These are phyloP conservation scores for Asterophora lycoperdoides DNA, from an alignment of 768 basidiomycete genomes.

Conservation along the genomic window DNA sequence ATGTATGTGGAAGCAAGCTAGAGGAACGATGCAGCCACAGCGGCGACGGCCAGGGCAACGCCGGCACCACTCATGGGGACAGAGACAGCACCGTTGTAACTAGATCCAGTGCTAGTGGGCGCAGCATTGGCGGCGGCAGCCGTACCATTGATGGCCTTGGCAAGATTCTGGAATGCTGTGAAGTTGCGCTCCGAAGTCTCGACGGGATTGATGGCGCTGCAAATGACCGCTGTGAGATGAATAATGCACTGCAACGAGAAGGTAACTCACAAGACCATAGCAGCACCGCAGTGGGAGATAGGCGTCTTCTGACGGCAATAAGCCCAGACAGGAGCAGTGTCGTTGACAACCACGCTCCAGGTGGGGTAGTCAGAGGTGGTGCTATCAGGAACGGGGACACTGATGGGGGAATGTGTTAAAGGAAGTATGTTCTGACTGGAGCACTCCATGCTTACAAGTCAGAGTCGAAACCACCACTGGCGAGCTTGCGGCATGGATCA, in stretches of 20 bases:
- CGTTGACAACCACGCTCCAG: slow-evolving; percentile 53
- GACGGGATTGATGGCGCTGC: slow-evolving; percentile 53
- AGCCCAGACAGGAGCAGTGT: slow-evolving; percentile 56
- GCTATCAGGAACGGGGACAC: slow-evolving; percentile 38
- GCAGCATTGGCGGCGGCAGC: slow-evolving; percentile 30
- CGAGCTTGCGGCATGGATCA: slow-evolving; percentile 50
- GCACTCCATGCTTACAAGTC: slow-evolving; percentile 42
- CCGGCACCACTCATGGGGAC: slow-evolving; percentile 31
- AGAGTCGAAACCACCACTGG: slow-evolving; percentile 48
- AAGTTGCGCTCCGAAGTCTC: slow-evolving; percentile 47
- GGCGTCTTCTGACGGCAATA: slow-evolving; percentile 40
- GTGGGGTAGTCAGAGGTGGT: slow-evolving; percentile 45
- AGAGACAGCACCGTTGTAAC: slow-evolving; percentile 28
- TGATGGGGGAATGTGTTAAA: slow-evolving; percentile 9
- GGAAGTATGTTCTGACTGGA: not conserved
- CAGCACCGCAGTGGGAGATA: slow-evolving; percentile 44
- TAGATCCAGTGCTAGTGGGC: slow-evolving; percentile 17
- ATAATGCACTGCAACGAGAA: not conserved
- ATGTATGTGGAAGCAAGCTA: slow-evolving; percentile 18
- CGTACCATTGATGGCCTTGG: slow-evolving; percentile 51
- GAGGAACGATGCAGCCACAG: slow-evolving; percentile 31
- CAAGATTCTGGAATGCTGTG: slow-evolving; percentile 52
- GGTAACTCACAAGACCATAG: slow-evolving; percentile 48
- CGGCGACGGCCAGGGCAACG: slow-evolving; percentile 24
- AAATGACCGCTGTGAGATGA: not conserved